A percentile compares a stretch with the other conserved stretches of the same genome.
These are phyloP conservation scores for Fusarium chlamydosporum DNA, from an alignment of 2,329 filamentous ascomycete species.

Conservation along the genomic window DNA sequence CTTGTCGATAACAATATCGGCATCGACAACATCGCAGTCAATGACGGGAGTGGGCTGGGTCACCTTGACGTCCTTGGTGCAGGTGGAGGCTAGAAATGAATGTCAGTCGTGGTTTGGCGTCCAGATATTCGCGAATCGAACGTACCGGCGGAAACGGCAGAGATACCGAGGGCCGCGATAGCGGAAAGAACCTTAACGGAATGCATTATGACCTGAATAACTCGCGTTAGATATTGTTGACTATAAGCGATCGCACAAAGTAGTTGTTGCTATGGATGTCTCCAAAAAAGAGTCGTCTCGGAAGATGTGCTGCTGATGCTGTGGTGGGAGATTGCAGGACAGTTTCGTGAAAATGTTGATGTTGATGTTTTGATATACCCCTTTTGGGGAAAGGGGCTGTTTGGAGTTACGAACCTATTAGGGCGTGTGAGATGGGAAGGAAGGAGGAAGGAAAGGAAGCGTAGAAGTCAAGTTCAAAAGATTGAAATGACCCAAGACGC, in stretches of 20 bases:
- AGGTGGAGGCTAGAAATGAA: constrained; percentile 52
- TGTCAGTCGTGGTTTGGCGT: constrained; percentile 9
- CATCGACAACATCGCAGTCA: constrained; percentile 77
- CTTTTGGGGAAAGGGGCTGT: constrained; percentile 6
- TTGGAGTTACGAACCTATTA: constrained; percentile 45
- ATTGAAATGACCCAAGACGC: constrained; percentile 22
- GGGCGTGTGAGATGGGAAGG: constrained; percentile 14
- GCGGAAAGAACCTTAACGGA: constrained; percentile 62
- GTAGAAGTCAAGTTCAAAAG: constrained; percentile 31
- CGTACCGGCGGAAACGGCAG: constrained; percentile 63
- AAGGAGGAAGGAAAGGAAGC: constrained; percentile 2
- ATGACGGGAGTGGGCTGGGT: constrained; percentile 73
- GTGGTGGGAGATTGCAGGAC: constrained; percentile 1
- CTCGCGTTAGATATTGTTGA: constrained; percentile 38
- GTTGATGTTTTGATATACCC: constrained; percentile 19
- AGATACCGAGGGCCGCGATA: constrained; percentile 59
- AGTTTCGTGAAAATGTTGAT: constrained; percentile 4
- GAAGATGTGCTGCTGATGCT: constrained; percentile 32
- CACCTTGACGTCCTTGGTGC: constrained; percentile 71
- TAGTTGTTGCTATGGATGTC: constrained; percentile 33
- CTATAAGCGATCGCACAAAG: neutral
- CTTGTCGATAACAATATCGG: constrained; percentile 75
- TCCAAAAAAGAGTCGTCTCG: constrained; percentile 22
- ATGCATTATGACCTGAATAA: constrained; percentile 61
- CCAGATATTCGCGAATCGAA: neutral